Evolutionary conservation across 768 basidiomycete species (phyloP).

Genomic region (Russula sp.): DNA sequence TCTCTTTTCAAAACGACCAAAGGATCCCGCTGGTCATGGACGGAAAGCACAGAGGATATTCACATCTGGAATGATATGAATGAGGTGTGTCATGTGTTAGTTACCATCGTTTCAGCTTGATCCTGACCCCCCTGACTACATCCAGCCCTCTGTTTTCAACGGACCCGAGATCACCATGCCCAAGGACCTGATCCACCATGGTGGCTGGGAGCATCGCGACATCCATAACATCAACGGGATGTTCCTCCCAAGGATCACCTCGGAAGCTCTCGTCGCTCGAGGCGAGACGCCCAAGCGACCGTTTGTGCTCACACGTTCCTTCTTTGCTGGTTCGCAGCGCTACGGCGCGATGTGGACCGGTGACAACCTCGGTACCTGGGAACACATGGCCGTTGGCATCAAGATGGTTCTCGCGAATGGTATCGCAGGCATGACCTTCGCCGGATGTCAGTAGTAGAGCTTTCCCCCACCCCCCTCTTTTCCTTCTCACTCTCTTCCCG

Average conservation of each 20-base stretch:
- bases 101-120: neutral
- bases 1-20: slow-evolving; percentile 62
- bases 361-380: slow-evolving; percentile 96
- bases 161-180: slow-evolving; percentile 91
- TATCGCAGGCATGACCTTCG: slow-evolving; percentile 86
- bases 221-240: slow-evolving; percentile 97
- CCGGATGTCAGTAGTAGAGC: slow-evolving; percentile 60
- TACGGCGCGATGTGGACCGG: slow-evolving; percentile 99
- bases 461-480: neutral
- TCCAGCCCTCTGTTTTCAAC: slow-evolving; percentile 95
- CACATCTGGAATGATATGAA: slow-evolving; percentile 99
- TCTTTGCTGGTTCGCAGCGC: slow-evolving; percentile 92
- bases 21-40: slow-evolving; percentile 64
- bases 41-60: slow-evolving; percentile 70
- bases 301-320: slow-evolving; percentile 92
- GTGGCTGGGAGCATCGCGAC: slow-evolving; percentile 97
- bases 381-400: slow-evolving; percentile 89
- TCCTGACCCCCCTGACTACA: slow-evolving; percentile 20
- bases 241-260: slow-evolving; percentile 80
- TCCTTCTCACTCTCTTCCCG: neutral
- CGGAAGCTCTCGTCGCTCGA: slow-evolving; percentile 69
- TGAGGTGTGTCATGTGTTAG: slow-evolving; percentile 48
- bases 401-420: slow-evolving; percentile 89
- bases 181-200: slow-evolving; percentile 73
- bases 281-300: slow-evolving; percentile 74